Percentiles rank a stretch among this genome's conserved stretches.
Evolutionary conservation across 176 grass and related monocot genomes (phyloP).

Genomic region (Hordeum vulgare): MorexV3_pseudomolecules_assembly NC_058518.1:172931009-172931508

Average conservation of each 20-base stretch:
- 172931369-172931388: background rate
- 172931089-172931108: no score
- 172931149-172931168: no score
- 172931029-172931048: no score
- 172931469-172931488: constrained; percentile 37
- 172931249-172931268: constrained; percentile 85
- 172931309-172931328: background rate
- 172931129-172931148: no score
- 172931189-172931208: background rate
- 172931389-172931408: constrained; percentile 20
- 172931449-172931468: constrained; percentile 68
- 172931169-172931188: constrained; percentile 29
- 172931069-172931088: no score
- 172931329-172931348: background rate
- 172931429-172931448: constrained; percentile 36
- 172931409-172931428: constrained; percentile 24
- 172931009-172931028: no score
- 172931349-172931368: background rate
- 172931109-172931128: no score
- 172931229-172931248: constrained; percentile 38
- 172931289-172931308: constrained; percentile 19
- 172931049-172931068: no score
- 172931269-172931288: constrained; percentile 21
- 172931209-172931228: constrained; percentile 41
- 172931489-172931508: constrained; percentile 13